These are phyloP conservation scores for Aspergillus campestris DNA, from an alignment of 495 filamentous ascomycete genomes.

Conservation along the genomic window DNA sequence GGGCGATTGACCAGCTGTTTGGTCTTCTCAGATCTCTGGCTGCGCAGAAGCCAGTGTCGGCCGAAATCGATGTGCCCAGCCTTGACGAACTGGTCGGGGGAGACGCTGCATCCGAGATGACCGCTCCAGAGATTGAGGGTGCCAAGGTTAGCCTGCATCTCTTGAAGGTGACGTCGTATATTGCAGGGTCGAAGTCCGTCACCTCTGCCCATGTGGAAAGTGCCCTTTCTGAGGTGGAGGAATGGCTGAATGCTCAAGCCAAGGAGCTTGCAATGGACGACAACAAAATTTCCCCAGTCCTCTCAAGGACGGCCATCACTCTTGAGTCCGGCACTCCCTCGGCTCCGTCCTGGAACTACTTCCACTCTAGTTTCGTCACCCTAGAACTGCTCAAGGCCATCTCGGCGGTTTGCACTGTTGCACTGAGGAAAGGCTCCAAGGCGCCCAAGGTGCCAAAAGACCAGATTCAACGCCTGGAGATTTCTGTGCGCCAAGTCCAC, in stretches of 20 bases:
- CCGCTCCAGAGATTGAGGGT: constrained; percentile 24
- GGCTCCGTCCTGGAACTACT: constrained; percentile 34
- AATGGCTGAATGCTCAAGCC: constrained; percentile 24
- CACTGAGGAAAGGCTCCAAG: constrained; percentile 27
- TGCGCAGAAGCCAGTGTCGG: constrained; percentile 24
- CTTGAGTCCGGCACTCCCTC: constrained; percentile 16
- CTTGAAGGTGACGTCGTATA: constrained; percentile 24
- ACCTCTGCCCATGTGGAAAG: constrained; percentile 23
- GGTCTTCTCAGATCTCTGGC: constrained; percentile 23
- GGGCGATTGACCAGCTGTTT: constrained; percentile 30
- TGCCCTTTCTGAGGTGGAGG: constrained; percentile 24
- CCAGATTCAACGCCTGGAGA: constrained; percentile 18
- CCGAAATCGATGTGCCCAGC: constrained; percentile 19
- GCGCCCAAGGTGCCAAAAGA: constrained; percentile 27
- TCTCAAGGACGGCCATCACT: constrained; percentile 18
- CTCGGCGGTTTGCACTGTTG: constrained; percentile 20
- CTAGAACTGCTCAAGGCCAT: constrained; percentile 36
- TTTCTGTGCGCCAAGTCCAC: constrained; percentile 21
- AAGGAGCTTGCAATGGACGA: constrained; percentile 16
- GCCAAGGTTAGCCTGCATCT: constrained; percentile 24
- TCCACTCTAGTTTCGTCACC: constrained; percentile 27
- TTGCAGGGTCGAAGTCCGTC: constrained; percentile 30
- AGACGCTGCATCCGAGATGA: constrained; percentile 24
- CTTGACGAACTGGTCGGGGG: constrained; percentile 18
- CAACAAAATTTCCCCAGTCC: constrained; percentile 13